Percentiles rank a stretch among this genome's conserved stretches.
These are phyloP conservation scores for Tephrocybe sp. DNA, from an alignment of 768 basidiomycete species.

Conservation along the genomic window DNA sequence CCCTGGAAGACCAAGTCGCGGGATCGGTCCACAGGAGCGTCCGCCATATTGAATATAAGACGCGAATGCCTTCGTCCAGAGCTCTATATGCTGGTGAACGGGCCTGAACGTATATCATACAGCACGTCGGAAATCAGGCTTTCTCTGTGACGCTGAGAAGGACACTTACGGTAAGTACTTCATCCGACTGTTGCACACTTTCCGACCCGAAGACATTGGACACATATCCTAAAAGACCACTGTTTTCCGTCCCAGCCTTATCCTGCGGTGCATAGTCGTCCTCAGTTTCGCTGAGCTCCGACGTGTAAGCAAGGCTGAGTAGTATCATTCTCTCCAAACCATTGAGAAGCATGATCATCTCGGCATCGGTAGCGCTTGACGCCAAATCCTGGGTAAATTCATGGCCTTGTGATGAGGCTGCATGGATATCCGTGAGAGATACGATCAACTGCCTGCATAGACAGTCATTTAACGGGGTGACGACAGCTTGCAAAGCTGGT, in stretches of 20 bases:
- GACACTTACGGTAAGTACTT: constrained; percentile 54
- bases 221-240: constrained; percentile 84
- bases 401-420: constrained; percentile 35
- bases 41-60: constrained; percentile 76
- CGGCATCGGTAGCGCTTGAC: constrained; percentile 69
- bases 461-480: constrained; percentile 78
- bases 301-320: constrained; percentile 62
- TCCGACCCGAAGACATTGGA: constrained; percentile 89
- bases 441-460: constrained; percentile 68
- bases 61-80: constrained; percentile 79
- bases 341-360: constrained; percentile 82
- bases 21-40: constrained; percentile 52
- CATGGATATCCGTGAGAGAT: constrained; percentile 55
- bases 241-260: constrained; percentile 51
- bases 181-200: constrained; percentile 46
- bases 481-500: constrained; percentile 60
- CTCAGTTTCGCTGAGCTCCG: constrained; percentile 49
- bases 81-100: constrained; percentile 76
- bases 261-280: constrained; percentile 57
- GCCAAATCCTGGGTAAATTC: constrained; percentile 41
- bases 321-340: constrained; percentile 81
- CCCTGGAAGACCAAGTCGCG: constrained; percentile 48
- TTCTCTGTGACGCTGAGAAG: too few species aligned
- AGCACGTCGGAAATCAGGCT: too few species aligned
- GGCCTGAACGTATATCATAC: constrained; percentile 39